Percentiles rank a stretch among this genome's conserved stretches.
Evolutionary conservation across 345 rosid genomes (phyloP).

Genomic region (Sonneratia caseolaris): DNA sequence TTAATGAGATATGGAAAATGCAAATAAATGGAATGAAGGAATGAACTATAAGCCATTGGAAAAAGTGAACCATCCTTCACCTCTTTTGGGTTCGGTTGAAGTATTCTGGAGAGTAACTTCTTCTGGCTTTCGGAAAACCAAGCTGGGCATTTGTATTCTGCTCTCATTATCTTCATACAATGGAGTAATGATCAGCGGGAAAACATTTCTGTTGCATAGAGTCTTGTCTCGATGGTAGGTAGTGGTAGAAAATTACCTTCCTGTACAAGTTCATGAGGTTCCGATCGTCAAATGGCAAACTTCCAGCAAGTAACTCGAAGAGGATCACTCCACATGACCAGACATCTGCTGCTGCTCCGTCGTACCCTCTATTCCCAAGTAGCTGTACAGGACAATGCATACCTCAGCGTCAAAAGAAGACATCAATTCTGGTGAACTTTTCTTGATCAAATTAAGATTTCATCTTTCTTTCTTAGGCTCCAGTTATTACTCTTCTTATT

Average conservation of each 20-base stretch:
- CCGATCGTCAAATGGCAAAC: constrained; percentile 67
- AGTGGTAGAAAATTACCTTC: constrained; percentile 33
- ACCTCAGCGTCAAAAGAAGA: neutral
- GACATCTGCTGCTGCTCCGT: constrained; percentile 83
- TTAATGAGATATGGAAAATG: too few species aligned
- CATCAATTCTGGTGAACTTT: neutral
- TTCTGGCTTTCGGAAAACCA: constrained; percentile 54
- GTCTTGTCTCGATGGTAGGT: neutral
- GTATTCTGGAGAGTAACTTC: constrained; percentile 54
- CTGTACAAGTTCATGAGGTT: constrained; percentile 51
- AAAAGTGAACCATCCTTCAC: constrained; percentile 20
- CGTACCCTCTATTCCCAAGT: constrained; percentile 56
- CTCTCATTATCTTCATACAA: constrained; percentile 40
- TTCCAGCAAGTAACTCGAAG: constrained; percentile 69
- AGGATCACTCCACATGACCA: constrained; percentile 96
- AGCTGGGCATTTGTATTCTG: constrained; percentile 54
- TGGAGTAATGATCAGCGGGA: constrained; percentile 3
- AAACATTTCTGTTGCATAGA: neutral
- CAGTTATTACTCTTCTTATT: neutral
- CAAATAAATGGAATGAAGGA: neutral
- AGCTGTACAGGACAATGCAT: constrained; percentile 35
- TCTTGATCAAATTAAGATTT: neutral
- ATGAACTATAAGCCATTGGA: neutral
- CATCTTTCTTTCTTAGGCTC: neutral
- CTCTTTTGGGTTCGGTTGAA: constrained; percentile 51